Percentiles rank a stretch among this genome's conserved stretches.
Conservation (phyloP, 306 rosid species). For the Carpinus fangiana region DNA sequence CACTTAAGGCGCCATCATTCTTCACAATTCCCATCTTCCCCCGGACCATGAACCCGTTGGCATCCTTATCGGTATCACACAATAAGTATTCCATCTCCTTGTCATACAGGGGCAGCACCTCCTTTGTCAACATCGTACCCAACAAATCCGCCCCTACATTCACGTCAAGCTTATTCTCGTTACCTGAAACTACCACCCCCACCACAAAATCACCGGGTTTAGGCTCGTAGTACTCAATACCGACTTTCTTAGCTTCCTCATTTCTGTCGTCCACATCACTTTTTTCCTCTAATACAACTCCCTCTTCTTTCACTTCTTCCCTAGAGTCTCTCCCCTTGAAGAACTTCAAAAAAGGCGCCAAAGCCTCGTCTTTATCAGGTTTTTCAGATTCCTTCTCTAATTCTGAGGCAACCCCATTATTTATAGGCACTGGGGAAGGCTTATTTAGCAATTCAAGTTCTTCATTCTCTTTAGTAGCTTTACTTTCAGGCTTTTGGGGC, state of each 20-base stretch:
- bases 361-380: slow-evolving; percentile 43
- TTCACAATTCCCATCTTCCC: slow-evolving; percentile 89
- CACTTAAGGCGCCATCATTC: slow-evolving; percentile 64
- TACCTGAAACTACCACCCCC: slow-evolving; percentile 91
- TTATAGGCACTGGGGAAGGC: slow-evolving; percentile 58
- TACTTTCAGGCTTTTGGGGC: slow-evolving; percentile 39
- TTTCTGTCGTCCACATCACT: slow-evolving; percentile 24
- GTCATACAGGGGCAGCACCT: slow-evolving; percentile 85
- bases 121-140: slow-evolving; percentile 96
- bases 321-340: slow-evolving; percentile 54
- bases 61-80: slow-evolving; percentile 59
- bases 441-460: slow-evolving; percentile 70
- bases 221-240: slow-evolving; percentile 87
- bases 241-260: slow-evolving; percentile 49
- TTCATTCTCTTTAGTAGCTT: slow-evolving; percentile 45
- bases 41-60: slow-evolving; percentile 49
- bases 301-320: slow-evolving; percentile 44
- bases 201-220: slow-evolving; percentile 91
- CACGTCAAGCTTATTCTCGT: slow-evolving; percentile 85
- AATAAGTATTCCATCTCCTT: slow-evolving; percentile 82
- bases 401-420: slow-evolving; percentile 44
- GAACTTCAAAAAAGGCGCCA: slow-evolving; percentile 88
- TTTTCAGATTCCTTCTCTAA: slow-evolving; percentile 37
- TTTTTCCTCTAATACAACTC: slow-evolving; percentile 40
- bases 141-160: slow-evolving; percentile 86